A percentile compares a stretch with the other conserved stretches of the same genome.
phyloP scores from a whole-genome alignment of 352 stramenopile genomes.

The Phytopythium litorale region DNA sequence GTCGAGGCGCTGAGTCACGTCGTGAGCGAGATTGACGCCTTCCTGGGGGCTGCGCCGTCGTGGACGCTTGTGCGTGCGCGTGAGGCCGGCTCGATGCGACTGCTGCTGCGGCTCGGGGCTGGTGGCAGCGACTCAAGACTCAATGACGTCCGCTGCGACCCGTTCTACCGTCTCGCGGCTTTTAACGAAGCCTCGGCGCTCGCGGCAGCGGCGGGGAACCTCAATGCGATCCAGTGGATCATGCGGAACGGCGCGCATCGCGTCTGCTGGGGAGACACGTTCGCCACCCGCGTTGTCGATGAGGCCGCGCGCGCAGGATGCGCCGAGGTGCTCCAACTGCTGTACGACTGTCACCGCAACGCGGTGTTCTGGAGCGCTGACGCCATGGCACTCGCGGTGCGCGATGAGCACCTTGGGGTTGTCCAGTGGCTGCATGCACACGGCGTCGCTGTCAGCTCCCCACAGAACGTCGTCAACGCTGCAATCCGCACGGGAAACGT shows the following conservation, averaged over 20 bases:
- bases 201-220: conserved; percentile 12
- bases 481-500: conserved; percentile 14
- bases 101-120: conserved; percentile 21
- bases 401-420: neutral
- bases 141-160: neutral
- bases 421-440: conserved; percentile 1
- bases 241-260: conserved; percentile 9
- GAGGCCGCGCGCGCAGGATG: conserved; percentile 13
- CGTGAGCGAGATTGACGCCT: conserved; percentile 27
- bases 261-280: neutral
- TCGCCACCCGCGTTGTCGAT: conserved; percentile 12
- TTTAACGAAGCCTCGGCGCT: conserved; percentile 20
- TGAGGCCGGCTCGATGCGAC: conserved; percentile 12
- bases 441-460: neutral
- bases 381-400: conserved; percentile 11
- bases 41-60: conserved; percentile 21
- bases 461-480: conserved; percentile 1
- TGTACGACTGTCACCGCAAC: conserved; percentile 12
- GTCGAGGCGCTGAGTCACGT: conserved; percentile 35
- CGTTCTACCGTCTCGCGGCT: conserved; percentile 22
- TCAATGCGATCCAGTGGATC: conserved; percentile 20
- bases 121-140: neutral
- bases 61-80: conserved; percentile 36
- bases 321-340: conserved; percentile 13
- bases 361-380: conserved; percentile 19